Evolutionary conservation across 1,139 yeast genomes (phyloP).

Genomic region (Blastobotrys malaysiensis): DNA sequence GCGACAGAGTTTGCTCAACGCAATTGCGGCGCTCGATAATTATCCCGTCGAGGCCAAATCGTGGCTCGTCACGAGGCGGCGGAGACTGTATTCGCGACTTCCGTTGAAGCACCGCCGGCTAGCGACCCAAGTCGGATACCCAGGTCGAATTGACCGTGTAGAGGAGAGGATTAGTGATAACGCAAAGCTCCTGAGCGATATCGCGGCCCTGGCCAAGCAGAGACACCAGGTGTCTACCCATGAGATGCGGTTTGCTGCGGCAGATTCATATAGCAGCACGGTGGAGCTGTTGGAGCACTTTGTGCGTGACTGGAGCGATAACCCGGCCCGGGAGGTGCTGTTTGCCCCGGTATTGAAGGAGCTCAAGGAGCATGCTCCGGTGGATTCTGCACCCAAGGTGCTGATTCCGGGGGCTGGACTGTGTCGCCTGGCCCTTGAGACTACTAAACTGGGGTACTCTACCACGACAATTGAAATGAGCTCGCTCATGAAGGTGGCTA

Average conservation of each 20-base stretch:
- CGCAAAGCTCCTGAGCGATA: slow-evolving; percentile 40
- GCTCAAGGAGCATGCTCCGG: slow-evolving; percentile 29
- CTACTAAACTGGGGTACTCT: slow-evolving; percentile 41
- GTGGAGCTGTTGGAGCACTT: slow-evolving; percentile 70
- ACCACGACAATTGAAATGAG: slow-evolving; percentile 72
- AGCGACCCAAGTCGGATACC: slow-evolving; percentile 52
- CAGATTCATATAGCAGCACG: slow-evolving; percentile 44
- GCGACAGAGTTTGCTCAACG: slow-evolving; percentile 42
- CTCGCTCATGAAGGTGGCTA: slow-evolving; percentile 64
- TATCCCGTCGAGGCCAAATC: slow-evolving; percentile 41
- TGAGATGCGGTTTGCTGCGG: slow-evolving; percentile 34
- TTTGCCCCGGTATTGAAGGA: slow-evolving; percentile 43
- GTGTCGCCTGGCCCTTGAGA: slow-evolving; percentile 63
- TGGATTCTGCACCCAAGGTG: slow-evolving; percentile 29
- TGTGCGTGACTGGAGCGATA: slow-evolving; percentile 63
- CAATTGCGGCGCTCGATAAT: slow-evolving; percentile 46
- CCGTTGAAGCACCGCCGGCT: slow-evolving; percentile 51
- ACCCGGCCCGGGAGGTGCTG: slow-evolving; percentile 48
- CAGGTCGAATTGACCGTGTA: slow-evolving; percentile 44
- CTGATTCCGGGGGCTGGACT: slow-evolving; percentile 78
- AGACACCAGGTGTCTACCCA: slow-evolving; percentile 41
- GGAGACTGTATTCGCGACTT: slow-evolving; percentile 44
- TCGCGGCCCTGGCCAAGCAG: slow-evolving; percentile 41
- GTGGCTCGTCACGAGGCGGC: slow-evolving; percentile 42
- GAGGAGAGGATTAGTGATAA: slow-evolving; percentile 45